Evolutionary conservation across 768 basidiomycete species (phyloP), one percentile per base, ranked within the genome.

Genomic region (Amanita molliuscula): DNA sequence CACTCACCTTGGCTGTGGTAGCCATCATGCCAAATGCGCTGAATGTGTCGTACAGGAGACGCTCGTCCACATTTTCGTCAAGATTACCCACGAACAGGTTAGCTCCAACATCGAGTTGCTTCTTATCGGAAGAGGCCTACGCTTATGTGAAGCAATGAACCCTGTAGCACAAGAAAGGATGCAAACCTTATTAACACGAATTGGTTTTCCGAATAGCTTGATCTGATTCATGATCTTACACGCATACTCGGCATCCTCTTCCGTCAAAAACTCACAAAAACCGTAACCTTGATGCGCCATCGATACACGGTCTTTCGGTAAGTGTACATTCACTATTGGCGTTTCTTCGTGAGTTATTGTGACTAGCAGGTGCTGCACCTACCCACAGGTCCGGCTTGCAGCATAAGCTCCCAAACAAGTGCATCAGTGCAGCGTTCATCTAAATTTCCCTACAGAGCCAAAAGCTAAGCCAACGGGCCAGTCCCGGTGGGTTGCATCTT

Each of bases 211-310:
- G 81, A 88, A 99, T 47, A 99, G 67, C 68, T 99, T 99, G 64
- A 99, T 98, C 75, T 97, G 95, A 65, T 99, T 99, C 95, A 98
- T 97, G 59, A 98, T 97, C 76, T 97, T 96, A 78, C 95, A 97
- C 51, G 93, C 95, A 67, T 99, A 99, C 68, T 99, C 96, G 54
- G 96, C 93, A 70, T 98, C 96, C 66, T 96, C 94, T 72, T 98
- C 94, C 34, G 93, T 93, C 67, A 95, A 72, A 67, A 99, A 98
- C 74, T 99, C 96, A 78, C 95, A 97, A 71, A 99, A 99, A 35
- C 96, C 96, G 69, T 97, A 99, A 42, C 96, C 96, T 69, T 99
- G 96, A 64, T 98, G 96, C 1, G 89, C 77, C 89, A 94, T 95
- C 10, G 93, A 96, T 50, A 99, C 90, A 58, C 96, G 84, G 68